These are phyloP conservation scores for Ustilago esculenta DNA, from an alignment of 1,284 basidiomycete species.

Conservation along the genomic window DNA sequence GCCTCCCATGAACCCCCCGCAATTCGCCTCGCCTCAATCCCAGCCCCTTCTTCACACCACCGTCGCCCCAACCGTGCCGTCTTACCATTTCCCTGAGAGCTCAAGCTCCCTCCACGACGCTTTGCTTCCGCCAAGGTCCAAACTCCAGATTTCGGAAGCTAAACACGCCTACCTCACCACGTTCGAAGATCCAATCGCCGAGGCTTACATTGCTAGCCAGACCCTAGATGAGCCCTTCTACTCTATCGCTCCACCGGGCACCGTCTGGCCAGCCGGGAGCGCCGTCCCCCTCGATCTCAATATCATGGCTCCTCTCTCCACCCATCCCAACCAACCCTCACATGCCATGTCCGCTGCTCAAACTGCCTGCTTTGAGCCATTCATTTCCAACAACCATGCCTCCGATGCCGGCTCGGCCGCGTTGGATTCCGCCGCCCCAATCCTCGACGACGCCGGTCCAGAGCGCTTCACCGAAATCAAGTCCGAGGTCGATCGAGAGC, in stretches of 20 bases:
- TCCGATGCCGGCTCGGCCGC: neutral
- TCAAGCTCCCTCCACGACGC: slow-evolving; percentile 7
- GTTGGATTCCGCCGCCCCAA: slow-evolving; percentile 35
- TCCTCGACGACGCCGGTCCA: slow-evolving; percentile 35
- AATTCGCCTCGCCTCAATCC: neutral
- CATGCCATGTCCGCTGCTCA: slow-evolving; percentile 12
- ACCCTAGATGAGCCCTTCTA: slow-evolving; percentile 43
- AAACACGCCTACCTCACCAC: slow-evolving; percentile 35
- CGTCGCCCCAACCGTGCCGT: neutral
- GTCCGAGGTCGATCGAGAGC: slow-evolving; percentile 9
- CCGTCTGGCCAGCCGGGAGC: slow-evolving; percentile 13
- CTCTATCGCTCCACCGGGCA: slow-evolving; percentile 26
- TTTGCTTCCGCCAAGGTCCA: slow-evolving; percentile 1
- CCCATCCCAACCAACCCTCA: slow-evolving; percentile 17
- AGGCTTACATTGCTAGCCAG: slow-evolving; percentile 44
- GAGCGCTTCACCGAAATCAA: slow-evolving; percentile 31
- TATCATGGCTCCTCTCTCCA: neutral
- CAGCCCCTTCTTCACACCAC: slow-evolving; percentile 4
- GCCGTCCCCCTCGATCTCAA: slow-evolving; percentile 28
- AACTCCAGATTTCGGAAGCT: neutral
- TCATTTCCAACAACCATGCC: slow-evolving; percentile 2
- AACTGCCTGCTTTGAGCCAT: slow-evolving; percentile 14
- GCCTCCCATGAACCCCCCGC: neutral
- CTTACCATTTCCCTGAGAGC: slow-evolving; percentile 8
- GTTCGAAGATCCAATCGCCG: slow-evolving; percentile 41